Percentiles rank a stretch among this genome's conserved stretches.
These are phyloP conservation scores for Polychaeton citri DNA, from an alignment of 2,329 filamentous ascomycete genomes.

Conservation along the genomic window DNA sequence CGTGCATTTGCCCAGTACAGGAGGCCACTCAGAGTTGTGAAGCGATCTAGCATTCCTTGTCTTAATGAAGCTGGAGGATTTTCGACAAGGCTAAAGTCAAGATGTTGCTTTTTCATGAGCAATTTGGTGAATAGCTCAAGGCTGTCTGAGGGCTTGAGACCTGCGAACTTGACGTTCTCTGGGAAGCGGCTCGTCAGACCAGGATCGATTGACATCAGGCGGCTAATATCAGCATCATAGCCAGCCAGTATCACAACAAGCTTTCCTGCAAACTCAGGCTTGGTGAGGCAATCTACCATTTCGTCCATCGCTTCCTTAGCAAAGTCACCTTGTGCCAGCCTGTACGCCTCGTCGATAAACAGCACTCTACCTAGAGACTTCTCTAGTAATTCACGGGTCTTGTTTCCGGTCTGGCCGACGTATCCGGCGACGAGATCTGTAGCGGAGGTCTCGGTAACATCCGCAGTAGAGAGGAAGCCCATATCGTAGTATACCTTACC, in stretches of 20 bases:
- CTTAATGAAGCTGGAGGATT: constrained; percentile 7
- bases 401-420: constrained; percentile 56
- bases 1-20: constrained; percentile 50
- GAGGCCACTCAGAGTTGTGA: constrained; percentile 29
- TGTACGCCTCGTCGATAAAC: constrained; percentile 61
- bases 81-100: constrained; percentile 16
- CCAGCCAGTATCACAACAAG: constrained; percentile 57
- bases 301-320: constrained; percentile 44
- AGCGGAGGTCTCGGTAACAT: constrained; percentile 54
- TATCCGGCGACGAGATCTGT: constrained; percentile 57
- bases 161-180: constrained; percentile 44
- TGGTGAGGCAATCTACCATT: constrained; percentile 39
- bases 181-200: constrained; percentile 54
- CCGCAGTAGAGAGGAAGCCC: constrained; percentile 47
- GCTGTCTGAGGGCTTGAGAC: constrained; percentile 20
- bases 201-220: constrained; percentile 46
- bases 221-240: constrained; percentile 53
- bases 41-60: constrained; percentile 15
- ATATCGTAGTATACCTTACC: constrained; percentile 64
- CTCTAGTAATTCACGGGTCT: constrained; percentile 47
- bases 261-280: constrained; percentile 44
- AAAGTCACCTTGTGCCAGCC: constrained; percentile 44
- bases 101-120: constrained; percentile 20
- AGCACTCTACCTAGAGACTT: constrained; percentile 52
- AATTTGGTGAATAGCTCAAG: constrained; percentile 25